These are phyloP conservation scores for Chimonanthus salicifolius DNA, from an alignment of 164 flowering plant species.

Conservation along the genomic window DNA sequence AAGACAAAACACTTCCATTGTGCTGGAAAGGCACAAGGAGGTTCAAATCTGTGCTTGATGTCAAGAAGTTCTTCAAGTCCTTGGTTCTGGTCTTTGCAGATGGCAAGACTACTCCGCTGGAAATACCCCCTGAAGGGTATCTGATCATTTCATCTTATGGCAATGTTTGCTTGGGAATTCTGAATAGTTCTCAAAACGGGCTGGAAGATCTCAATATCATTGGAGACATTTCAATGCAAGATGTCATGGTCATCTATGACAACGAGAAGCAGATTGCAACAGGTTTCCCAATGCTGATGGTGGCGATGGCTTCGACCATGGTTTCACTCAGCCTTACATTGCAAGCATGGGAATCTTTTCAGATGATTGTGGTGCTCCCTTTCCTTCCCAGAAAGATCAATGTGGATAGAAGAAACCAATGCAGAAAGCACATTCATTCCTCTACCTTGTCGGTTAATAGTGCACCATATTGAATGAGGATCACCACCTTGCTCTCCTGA, in stretches of 20 bases:
- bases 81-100: slow-evolving; percentile 43
- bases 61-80: slow-evolving; percentile 54
- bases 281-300: slow-evolving; percentile 53
- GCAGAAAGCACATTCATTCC: background rate
- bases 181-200: slow-evolving; percentile 63
- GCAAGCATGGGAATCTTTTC: slow-evolving; percentile 19
- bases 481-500: too few relatives aligned
- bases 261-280: slow-evolving; percentile 65
- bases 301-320: slow-evolving; percentile 7
- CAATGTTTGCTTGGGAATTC: slow-evolving; percentile 80
- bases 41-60: slow-evolving; percentile 56
- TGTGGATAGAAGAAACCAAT: slow-evolving; percentile 3
- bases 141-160: slow-evolving; percentile 58
- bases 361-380: slow-evolving; percentile 15
- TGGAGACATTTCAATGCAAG: slow-evolving; percentile 78
- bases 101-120: slow-evolving; percentile 42
- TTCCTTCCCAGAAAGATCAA: background rate
- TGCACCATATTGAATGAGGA: too few relatives aligned
- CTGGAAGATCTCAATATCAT: slow-evolving; percentile 46
- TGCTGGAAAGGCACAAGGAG: slow-evolving; percentile 83
- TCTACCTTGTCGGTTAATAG: too few relatives aligned
- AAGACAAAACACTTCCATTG: slow-evolving; percentile 59
- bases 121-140: slow-evolving; percentile 68
- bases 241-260: slow-evolving; percentile 72
- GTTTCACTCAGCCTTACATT: slow-evolving; percentile 25